Percentiles rank a stretch among this genome's conserved stretches.
phyloP scores from a whole-genome alignment of 1,284 basidiomycete species.

The Schizopora paradoxa region DNA sequence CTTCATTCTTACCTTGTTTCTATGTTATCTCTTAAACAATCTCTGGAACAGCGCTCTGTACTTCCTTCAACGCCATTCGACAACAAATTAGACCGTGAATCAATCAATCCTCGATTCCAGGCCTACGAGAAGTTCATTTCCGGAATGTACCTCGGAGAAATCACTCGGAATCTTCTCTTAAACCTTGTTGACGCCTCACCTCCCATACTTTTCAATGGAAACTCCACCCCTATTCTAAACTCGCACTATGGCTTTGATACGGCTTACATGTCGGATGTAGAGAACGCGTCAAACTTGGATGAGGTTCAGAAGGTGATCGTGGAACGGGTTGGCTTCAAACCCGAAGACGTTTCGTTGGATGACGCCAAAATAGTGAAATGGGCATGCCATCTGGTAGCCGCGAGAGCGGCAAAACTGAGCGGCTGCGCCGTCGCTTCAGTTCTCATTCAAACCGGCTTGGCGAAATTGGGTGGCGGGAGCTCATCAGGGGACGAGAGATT shows the following conservation, averaged over 20 bases:
- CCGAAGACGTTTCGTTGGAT: conserved; percentile 48
- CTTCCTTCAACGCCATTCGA: conserved; percentile 92
- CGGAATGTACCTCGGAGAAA: conserved; percentile 98
- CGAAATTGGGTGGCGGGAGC: conserved; percentile 36
- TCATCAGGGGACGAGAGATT: conserved; percentile 47
- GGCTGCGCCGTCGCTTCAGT: conserved; percentile 86
- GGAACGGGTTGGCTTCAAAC: conserved; percentile 54
- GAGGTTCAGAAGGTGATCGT: conserved; percentile 51
- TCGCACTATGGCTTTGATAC: conserved; percentile 93
- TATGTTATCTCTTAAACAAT: background rate
- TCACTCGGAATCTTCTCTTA: conserved; percentile 81
- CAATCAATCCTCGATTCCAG: conserved; percentile 91
- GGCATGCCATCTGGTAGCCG: conserved; percentile 73
- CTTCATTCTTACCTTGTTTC: conserved; percentile 6
- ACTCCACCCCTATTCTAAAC: conserved; percentile 70
- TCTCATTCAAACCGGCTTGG: conserved; percentile 73
- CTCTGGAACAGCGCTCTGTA: conserved; percentile 59
- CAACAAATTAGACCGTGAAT: conserved; percentile 87
- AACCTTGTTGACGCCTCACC: conserved; percentile 81
- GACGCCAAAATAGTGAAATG: conserved; percentile 82
- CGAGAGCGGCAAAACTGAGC: conserved; percentile 79
- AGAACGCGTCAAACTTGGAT: conserved; percentile 47
- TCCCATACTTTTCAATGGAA: conserved; percentile 76
- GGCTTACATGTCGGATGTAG: conserved; percentile 85
- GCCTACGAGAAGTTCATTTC: conserved; percentile 98